Percentiles rank a stretch among this genome's conserved stretches.
phyloP scores from a whole-genome alignment of 257 asterid genomes.

The Nicotiana obtusifolia region DNA sequence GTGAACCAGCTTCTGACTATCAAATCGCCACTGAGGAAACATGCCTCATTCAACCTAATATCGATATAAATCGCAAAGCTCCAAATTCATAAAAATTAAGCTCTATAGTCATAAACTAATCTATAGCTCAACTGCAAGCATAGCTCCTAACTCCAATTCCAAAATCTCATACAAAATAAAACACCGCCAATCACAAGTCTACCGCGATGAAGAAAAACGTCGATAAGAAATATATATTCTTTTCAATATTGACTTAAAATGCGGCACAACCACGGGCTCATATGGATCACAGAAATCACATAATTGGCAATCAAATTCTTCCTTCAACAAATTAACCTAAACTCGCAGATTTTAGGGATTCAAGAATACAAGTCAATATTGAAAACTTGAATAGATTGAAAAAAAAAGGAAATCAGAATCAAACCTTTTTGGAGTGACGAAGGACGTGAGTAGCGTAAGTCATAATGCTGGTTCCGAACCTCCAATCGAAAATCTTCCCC shows the following conservation, averaged over 20 bases:
- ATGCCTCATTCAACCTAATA: too few species aligned
- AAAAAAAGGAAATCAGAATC: not conserved
- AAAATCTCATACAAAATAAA: not conserved
- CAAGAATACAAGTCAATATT: not conserved
- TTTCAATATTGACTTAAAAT: too few species aligned
- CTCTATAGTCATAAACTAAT: not conserved
- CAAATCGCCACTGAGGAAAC: too few species aligned
- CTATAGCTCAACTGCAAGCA: not conserved
- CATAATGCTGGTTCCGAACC: conserved; percentile 28
- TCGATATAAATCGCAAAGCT: too few species aligned
- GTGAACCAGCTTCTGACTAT: too few species aligned
- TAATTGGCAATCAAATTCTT: not conserved
- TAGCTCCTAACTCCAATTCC: not conserved
- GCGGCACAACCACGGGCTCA: not conserved
- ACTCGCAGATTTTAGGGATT: not conserved
- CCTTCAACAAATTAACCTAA: too few species aligned
- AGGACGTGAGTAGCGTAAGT: conserved; percentile 47
- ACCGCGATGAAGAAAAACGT: not conserved
- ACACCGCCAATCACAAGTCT: not conserved
- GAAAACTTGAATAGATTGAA: not conserved
- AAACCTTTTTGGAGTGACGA: conserved; percentile 60
- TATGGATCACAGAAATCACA: not conserved
- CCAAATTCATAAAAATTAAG: not conserved
- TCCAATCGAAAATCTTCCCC: conserved; percentile 10
- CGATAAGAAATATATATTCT: too few species aligned